phyloP scores from a whole-genome alignment of 768 basidiomycete species.

The Mycena galericulata region DNA sequence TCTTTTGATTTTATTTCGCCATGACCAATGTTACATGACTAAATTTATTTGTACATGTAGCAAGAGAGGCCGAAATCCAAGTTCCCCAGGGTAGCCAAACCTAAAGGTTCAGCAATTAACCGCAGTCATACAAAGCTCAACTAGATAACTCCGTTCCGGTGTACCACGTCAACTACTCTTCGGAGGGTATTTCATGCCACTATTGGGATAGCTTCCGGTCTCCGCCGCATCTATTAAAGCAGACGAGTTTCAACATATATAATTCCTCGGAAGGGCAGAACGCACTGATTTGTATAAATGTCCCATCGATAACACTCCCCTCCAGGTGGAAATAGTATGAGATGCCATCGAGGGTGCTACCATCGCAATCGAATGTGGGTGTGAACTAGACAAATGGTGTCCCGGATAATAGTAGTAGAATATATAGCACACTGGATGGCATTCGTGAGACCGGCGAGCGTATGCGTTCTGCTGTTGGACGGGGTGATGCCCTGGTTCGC shows the following conservation, averaged over 20 bases:
- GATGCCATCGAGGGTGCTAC: slow-evolving; percentile 53
- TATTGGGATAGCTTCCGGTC: slow-evolving; percentile 55
- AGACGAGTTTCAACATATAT: neutral
- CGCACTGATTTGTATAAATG: slow-evolving; percentile 63
- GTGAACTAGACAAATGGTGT: slow-evolving; percentile 45
- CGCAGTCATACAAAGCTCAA: too few relatives aligned
- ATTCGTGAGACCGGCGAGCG: slow-evolving; percentile 52
- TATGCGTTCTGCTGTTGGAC: slow-evolving; percentile 54
- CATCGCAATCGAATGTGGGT: slow-evolving; percentile 60
- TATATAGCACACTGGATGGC: slow-evolving; percentile 59
- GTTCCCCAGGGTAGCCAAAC: too few relatives aligned
- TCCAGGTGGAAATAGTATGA: slow-evolving; percentile 67
- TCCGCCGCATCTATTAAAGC: slow-evolving; percentile 53
- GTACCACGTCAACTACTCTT: too few relatives aligned
- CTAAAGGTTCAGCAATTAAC: too few relatives aligned
- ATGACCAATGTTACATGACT: too few relatives aligned
- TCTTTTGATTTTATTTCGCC: too few relatives aligned
- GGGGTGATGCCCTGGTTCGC: slow-evolving; percentile 71
- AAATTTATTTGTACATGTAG: too few relatives aligned
- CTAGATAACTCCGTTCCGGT: too few relatives aligned
- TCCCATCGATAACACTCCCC: slow-evolving; percentile 70
- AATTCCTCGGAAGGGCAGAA: neutral
- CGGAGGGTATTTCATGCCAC: slow-evolving; percentile 61
- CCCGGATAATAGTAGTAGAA: neutral
- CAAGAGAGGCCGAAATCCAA: too few relatives aligned